Base-by-base conservation (phyloP, 2,329 filamentous ascomycete genomes). In the Plenodomus biglobosus region DNA sequence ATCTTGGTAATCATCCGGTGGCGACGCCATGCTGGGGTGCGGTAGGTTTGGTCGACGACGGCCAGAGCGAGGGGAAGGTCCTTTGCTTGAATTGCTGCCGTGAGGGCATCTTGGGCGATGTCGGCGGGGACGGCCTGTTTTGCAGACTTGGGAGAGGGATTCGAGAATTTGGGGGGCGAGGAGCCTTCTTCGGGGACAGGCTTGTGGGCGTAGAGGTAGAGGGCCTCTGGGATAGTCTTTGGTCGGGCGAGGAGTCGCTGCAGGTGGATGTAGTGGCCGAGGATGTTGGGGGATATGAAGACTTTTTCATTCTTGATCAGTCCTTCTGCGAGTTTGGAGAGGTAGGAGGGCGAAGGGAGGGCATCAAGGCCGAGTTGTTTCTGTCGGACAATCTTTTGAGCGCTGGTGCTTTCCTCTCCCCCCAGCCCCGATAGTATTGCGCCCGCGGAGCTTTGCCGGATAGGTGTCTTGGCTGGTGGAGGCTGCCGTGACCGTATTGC, bases 161-260 rank as follows among this genome's bases (percentile, higher is more conserved):
- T 56, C 0, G 52, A 50, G 56, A 58, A 66, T 20, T 68, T 69
- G 19, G 66, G 65, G 7, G 64, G 80, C 15, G 80, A 80, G 16
- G 81, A 79, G 42, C 78, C 78, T 61, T 83, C 76, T 42, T 80
- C 74, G 2, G 91, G 88, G 53, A 85, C 77, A 8, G 89, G 87
- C 72, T 97, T 99, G 59, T 83, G 83, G 40, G 90, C 89, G 69
- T 92, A 97, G 44, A 96, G 79, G 46, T 85, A 77, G 65, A 99
- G 87, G 36, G 91, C 83, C 50, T 86, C 82, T 6, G 92, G 90
- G 53, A 97, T 82, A 38, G 88, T 85, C 56, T 89, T 83, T 2
- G 90, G 85, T 47, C 81, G 84, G 52, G 84, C 82, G 37, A 97
- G 81, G 10, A 85, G 79, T 21, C 85, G 79, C 69, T 96, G 90